These are phyloP conservation scores for Lepraria neglecta DNA, from an alignment of 495 filamentous ascomycete genomes.

Conservation along the genomic window DNA sequence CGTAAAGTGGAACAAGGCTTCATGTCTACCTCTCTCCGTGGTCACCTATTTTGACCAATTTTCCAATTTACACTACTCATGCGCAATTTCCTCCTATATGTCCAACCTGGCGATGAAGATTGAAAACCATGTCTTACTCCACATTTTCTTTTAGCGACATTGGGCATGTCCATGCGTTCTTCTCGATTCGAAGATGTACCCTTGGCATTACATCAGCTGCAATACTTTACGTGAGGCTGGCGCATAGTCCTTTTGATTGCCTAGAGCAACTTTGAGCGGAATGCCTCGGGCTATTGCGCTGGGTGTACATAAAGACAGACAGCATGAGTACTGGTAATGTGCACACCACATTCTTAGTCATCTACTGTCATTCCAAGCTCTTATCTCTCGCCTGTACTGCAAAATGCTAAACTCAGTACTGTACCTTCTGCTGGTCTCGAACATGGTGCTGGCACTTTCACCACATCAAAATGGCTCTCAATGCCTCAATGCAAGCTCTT, in stretches of 20 bases:
- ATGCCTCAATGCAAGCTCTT: neutral
- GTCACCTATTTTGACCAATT: neutral
- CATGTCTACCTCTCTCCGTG: neutral
- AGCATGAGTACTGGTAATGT: neutral
- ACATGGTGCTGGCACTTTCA: neutral
- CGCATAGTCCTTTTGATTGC: neutral
- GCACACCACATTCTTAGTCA: neutral
- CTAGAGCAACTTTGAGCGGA: neutral
- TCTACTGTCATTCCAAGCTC: neutral
- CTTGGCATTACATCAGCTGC: neutral
- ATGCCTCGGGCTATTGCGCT: neutral
- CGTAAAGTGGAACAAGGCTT: neutral
- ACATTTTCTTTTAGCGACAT: neutral
- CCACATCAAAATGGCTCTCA: neutral
- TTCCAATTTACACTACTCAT: neutral
- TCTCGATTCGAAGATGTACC: too few species aligned
- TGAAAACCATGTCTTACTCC: neutral
- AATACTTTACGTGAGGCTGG: neutral
- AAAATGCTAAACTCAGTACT: too few species aligned
- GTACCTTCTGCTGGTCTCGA: neutral
- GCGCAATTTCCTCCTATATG: neutral
- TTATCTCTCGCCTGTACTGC: neutral
- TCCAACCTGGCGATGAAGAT: neutral
- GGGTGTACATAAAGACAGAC: neutral
- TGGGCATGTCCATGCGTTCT: too few species aligned